Evolutionary conservation across 2,329 filamentous ascomycete genomes (phyloP).

Genomic region (Sporothrix curviconia): DNA sequence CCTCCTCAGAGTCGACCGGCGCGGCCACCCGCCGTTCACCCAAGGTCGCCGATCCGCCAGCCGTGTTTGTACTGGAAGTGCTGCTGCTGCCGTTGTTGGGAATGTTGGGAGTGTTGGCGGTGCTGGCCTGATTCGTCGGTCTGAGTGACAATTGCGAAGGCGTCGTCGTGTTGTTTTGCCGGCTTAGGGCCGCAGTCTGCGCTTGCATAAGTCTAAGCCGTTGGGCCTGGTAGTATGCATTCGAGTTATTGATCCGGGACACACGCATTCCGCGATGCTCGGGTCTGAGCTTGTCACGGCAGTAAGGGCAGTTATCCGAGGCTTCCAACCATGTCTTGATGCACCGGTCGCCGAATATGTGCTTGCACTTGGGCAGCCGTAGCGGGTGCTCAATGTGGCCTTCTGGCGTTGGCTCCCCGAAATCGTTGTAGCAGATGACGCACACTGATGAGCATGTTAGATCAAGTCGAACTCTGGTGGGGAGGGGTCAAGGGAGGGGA

Average conservation of each 20-base stretch:
- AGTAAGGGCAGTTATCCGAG: constrained; percentile 58
- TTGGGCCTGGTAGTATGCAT: no score
- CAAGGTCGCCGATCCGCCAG: no score
- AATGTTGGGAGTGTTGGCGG: background rate
- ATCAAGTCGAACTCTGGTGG: no score
- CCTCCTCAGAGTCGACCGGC: constrained; percentile 19
- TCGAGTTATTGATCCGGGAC: no score
- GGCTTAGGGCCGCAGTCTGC: no score
- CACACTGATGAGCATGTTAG: no score
- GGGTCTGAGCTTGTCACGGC: constrained; percentile 51
- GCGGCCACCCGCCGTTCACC: constrained; percentile 22
- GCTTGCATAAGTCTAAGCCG: no score
- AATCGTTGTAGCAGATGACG: constrained; percentile 60
- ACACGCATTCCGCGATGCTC: constrained; percentile 33
- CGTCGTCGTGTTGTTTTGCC: no score
- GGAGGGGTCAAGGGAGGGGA: no score
- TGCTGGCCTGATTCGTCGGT: background rate
- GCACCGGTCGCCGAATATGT: constrained; percentile 58
- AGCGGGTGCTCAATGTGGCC: constrained; percentile 51
- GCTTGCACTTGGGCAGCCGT: constrained; percentile 55
- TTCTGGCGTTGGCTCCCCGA: constrained; percentile 50
- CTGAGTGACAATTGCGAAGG: background rate
- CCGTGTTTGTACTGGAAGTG: background rate
- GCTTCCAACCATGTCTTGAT: constrained; percentile 61
- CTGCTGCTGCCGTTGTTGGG: background rate